Percentiles rank a stretch among this genome's conserved stretches.
Conservation (phyloP, 495 filamentous ascomycete genomes). For the Penicillium canariense region DNA sequence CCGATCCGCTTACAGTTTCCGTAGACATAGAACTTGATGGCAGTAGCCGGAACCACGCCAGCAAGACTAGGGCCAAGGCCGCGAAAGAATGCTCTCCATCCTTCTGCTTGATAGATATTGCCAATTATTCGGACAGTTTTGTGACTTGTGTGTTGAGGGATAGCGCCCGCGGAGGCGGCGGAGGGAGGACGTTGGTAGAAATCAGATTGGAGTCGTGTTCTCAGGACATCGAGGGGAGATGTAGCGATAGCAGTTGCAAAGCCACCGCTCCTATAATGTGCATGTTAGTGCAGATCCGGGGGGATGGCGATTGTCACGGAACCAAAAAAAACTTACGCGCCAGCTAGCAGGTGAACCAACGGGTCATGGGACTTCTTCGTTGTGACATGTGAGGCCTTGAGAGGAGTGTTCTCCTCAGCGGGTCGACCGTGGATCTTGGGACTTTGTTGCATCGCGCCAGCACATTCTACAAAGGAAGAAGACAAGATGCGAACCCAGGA, state of each 20-base stretch:
- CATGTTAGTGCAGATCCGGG: neutral
- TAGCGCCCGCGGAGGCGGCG: constrained; percentile 43
- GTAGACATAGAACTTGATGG: constrained; percentile 88
- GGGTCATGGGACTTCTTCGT: constrained; percentile 25
- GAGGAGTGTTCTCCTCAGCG: constrained; percentile 10
- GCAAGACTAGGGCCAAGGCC: constrained; percentile 84
- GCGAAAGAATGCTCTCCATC: constrained; percentile 82
- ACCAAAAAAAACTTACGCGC: constrained; percentile 60
- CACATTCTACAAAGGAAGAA: constrained; percentile 11
- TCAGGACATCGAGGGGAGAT: constrained; percentile 83
- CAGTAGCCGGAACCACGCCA: constrained; percentile 80
- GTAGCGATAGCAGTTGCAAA: constrained; percentile 82
- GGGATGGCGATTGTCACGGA: constrained; percentile 7
- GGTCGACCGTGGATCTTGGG: constrained; percentile 19
- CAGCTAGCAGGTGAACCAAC: constrained; percentile 83
- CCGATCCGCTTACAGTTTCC: constrained; percentile 82
- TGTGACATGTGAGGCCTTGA: constrained; percentile 6
- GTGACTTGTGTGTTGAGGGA: constrained; percentile 57
- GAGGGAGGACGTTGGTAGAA: constrained; percentile 67
- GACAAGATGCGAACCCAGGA: constrained; percentile 6
- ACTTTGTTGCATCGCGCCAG: constrained; percentile 21
- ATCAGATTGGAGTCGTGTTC: constrained; percentile 84
- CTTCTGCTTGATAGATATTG: constrained; percentile 73
- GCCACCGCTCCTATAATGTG: constrained; percentile 62
- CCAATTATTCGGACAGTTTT: constrained; percentile 81